These are phyloP conservation scores for Trichoderma sp. DNA, from an alignment of 2,329 filamentous ascomycete genomes.

Conservation along the genomic window DNA sequence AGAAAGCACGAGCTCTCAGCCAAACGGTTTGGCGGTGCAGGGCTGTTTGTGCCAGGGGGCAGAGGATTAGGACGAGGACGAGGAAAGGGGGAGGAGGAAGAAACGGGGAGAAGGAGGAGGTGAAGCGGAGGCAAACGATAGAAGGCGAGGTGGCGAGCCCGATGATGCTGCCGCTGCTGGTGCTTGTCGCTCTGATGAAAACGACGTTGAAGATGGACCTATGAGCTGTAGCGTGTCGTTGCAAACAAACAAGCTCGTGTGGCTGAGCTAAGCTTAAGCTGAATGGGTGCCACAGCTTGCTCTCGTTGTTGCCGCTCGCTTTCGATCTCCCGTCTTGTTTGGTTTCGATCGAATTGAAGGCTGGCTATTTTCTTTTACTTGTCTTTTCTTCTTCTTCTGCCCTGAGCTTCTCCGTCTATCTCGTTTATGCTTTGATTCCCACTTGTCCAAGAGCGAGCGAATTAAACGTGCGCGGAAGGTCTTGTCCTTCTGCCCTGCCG, in stretches of 20 bases:
- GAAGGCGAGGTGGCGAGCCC: not conserved
- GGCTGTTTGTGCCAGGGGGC: not conserved
- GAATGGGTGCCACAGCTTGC: not conserved
- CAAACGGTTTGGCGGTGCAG: slow-evolving; percentile 1
- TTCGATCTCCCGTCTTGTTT: not conserved
- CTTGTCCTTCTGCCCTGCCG: slow-evolving; percentile 1
- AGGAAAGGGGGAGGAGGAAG: not conserved
- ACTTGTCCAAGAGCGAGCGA: slow-evolving; percentile 6
- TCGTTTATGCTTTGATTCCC: slow-evolving; percentile 33
- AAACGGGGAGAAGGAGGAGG: not conserved
- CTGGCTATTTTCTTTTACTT: not conserved
- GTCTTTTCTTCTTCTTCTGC: not conserved
- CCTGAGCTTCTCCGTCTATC: slow-evolving; percentile 25
- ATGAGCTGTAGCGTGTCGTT: not conserved
- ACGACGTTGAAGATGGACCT: slow-evolving; percentile 8
- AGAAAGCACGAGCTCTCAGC: not conserved
- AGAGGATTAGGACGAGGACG: not conserved
- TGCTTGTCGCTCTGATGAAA: slow-evolving; percentile 10
- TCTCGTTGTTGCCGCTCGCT: not conserved
- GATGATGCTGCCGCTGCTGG: not conserved
- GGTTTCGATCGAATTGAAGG: not conserved
- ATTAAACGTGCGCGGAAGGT: slow-evolving; percentile 9
- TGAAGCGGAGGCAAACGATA: not conserved
- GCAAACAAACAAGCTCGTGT: slow-evolving; percentile 15
- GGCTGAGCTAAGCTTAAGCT: slow-evolving; percentile 12